Evolutionary conservation across 2,329 filamentous ascomycete genomes (phyloP).

Genomic region (Rhytidhysteron rufulum): DNA sequence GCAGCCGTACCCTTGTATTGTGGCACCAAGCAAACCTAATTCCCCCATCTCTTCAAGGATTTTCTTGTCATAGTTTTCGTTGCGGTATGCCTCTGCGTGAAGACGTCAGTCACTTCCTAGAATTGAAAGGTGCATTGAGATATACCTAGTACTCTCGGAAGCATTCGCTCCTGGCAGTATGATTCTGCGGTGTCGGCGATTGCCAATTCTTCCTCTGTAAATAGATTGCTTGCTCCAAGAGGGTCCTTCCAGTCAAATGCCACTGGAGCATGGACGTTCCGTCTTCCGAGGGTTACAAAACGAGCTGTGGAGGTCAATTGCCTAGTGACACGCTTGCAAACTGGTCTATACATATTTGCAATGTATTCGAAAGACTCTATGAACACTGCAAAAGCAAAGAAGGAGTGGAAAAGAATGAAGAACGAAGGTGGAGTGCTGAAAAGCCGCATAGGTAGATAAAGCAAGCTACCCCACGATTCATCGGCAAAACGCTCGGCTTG

Average conservation of each 20-base stretch:
- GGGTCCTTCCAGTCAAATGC: conserved; percentile 91
- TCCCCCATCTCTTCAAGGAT: conserved; percentile 92
- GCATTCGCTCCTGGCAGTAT: conserved; percentile 87
- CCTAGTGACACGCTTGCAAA: conserved; percentile 37
- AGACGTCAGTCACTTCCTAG: conserved; percentile 3
- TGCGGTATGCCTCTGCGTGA: conserved; percentile 70
- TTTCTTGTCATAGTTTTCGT: conserved; percentile 80
- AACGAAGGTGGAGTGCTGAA: neutral
- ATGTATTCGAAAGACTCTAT: neutral
- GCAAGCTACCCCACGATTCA: neutral
- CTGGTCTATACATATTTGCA: conserved; percentile 42
- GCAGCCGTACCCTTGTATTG: conserved; percentile 82
- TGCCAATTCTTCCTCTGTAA: conserved; percentile 86
- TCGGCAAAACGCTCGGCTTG: too few species aligned
- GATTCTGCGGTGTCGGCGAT: conserved; percentile 87
- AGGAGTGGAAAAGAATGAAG: neutral
- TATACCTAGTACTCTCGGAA: conserved; percentile 79
- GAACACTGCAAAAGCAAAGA: conserved; percentile 3
- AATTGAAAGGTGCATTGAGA: conserved; percentile 8
- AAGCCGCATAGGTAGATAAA: neutral
- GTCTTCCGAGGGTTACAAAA: conserved; percentile 29
- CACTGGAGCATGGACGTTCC: conserved; percentile 41
- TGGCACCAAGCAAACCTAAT: conserved; percentile 81
- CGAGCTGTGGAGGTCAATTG: conserved; percentile 31
- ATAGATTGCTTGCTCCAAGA: conserved; percentile 66